Conservation (phyloP, 768 basidiomycete genomes). For the Boletus tylopilopsis region DNA sequence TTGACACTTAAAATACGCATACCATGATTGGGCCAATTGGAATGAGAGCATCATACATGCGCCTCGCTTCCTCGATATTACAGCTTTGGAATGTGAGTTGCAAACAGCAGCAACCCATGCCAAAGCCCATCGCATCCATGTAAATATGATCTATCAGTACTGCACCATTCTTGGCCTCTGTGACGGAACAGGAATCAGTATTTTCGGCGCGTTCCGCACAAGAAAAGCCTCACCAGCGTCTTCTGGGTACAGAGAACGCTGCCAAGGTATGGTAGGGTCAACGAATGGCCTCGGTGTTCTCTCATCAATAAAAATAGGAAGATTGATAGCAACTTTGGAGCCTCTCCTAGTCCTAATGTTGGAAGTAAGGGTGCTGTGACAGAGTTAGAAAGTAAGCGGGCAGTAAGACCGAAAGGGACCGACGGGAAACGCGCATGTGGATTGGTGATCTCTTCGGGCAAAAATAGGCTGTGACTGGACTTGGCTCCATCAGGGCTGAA, state of each 20-base stretch:
- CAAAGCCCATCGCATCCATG: conserved; percentile 99
- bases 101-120: conserved; percentile 98
- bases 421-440: conserved; percentile 98
- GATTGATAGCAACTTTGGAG: conserved; percentile 92
- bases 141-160: conserved; percentile 91
- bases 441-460: conserved; percentile 95
- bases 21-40: conserved; percentile 96
- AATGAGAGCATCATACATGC: conserved; percentile 94
- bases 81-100: conserved; percentile 98
- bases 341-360: conserved; percentile 90
- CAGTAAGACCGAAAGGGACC: conserved; percentile 35
- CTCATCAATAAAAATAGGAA: conserved; percentile 87
- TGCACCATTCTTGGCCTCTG: conserved; percentile 88
- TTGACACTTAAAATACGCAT: conserved; percentile 16
- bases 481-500: conserved; percentile 68
- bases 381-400: conserved; percentile 8
- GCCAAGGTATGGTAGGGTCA: conserved; percentile 89
- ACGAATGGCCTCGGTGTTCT: conserved; percentile 87
- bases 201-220: conserved; percentile 4
- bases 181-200: neutral
- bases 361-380: conserved; percentile 85
- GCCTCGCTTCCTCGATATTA: conserved; percentile 85
- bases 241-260: conserved; percentile 78
- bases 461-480: conserved; percentile 90
- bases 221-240: conserved; percentile 59